Base-by-base conservation (phyloP, 1,139 yeast genomes). In the Kodamaea sp. region DNA sequence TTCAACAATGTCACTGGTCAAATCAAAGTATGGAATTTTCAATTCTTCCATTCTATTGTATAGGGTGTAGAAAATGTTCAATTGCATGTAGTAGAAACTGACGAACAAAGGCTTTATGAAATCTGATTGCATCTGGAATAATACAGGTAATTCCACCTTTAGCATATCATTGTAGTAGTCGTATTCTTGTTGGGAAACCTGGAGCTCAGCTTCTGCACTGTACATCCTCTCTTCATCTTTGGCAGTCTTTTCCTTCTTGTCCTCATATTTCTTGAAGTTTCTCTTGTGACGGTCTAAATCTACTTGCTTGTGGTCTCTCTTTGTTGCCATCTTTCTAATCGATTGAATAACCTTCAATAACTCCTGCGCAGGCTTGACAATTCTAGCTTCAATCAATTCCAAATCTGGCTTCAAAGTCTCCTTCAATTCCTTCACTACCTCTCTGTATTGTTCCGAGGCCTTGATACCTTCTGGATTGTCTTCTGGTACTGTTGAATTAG, bases 391-490 rank as follows among this genome's bases (percentile, higher is more conserved):
- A 50, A 92, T 88, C 65, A 94, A 76, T 50, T 88, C 96, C 58
- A 92, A 72, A 59, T 92, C 99, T 0, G 98, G 98, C 56, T 87
- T 83, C 53, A 92, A 71, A 1, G 89, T 80, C 38, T 79, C 83
- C 63, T 90, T 94, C 49, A 92, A 69, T 45, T 89, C 96, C 33
- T 79, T 76, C 28, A 92, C 96, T 41, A 89, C 84, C 32, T 78
- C 95, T 38, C 95, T 72, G 61, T 90, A 92, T 57, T 85, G 95
- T 55, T 86, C 96, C 51, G 95, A 80, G 1, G 98, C 98, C 51
- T 85, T 79, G 46, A 92, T 88, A 48, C 97, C 98, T 40, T 90
- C 94, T 4, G 97, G 97, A 54, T 90, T 89, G 48, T 95, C 97
- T 57, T 92, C 97, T 0, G 89, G 94, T 25, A 78, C 76, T 4